Conservation (phyloP, 1,284 basidiomycete genomes). For the Agroathelia rolfsii region DNA sequence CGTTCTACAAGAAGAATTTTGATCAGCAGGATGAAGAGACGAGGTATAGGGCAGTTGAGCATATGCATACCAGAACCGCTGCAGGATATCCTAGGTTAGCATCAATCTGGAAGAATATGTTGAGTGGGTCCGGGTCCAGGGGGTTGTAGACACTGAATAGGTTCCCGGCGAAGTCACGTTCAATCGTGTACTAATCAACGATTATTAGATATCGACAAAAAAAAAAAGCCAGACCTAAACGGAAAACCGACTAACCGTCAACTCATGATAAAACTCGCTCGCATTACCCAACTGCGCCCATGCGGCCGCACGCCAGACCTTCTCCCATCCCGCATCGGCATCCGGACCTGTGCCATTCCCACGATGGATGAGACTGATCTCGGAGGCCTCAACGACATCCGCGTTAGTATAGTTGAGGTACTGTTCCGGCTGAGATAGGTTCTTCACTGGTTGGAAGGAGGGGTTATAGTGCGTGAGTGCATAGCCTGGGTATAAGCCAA, state of each 20-base stretch:
- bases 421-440: conserved; percentile 22
- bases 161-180: conserved; percentile 52
- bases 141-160: conserved; percentile 56
- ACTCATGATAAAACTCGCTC: conserved; percentile 50
- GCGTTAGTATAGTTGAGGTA: conserved; percentile 36
- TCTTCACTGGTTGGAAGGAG: conserved; percentile 35
- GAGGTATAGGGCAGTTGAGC: no score
- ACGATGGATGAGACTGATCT: conserved; percentile 50
- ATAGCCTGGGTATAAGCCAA: conserved; percentile 69
- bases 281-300: conserved; percentile 63
- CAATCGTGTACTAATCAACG: conserved; percentile 50
- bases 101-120: conserved; percentile 78
- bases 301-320: conserved; percentile 61
- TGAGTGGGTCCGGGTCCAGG: conserved; percentile 33
- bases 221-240: no score
- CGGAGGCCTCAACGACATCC: conserved; percentile 46
- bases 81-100: conserved; percentile 64
- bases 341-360: conserved; percentile 66
- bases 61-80: conserved; percentile 54
- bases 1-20: conserved; percentile 48
- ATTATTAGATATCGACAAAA: conserved; percentile 4
- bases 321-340: conserved; percentile 70
- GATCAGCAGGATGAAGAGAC: not conserved
- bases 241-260: conserved; percentile 41
- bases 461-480: conserved; percentile 48